These are phyloP conservation scores for Adansonia gregorii DNA, from an alignment of 441 rosid genomes.

Conservation along the genomic window DNA sequence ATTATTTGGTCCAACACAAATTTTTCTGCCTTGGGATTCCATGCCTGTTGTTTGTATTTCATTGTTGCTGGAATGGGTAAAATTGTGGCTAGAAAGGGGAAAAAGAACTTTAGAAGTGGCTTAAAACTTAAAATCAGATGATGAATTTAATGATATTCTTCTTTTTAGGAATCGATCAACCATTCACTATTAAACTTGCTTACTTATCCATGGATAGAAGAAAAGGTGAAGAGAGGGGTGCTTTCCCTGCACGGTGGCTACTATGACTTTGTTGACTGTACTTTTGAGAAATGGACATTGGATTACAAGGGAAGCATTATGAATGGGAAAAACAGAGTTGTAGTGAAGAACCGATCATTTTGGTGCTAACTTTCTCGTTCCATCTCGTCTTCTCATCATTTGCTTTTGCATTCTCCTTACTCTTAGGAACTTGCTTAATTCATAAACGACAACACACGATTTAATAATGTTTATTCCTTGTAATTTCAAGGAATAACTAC, in stretches of 20 bases:
- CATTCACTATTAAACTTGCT: constrained; percentile 72
- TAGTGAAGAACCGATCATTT: constrained; percentile 53
- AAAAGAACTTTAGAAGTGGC: background rate
- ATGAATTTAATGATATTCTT: background rate
- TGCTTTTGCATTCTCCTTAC: background rate
- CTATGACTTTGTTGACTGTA: constrained; percentile 74
- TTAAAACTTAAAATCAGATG: background rate
- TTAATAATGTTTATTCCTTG: constrained; percentile 1
- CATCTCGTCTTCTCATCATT: background rate
- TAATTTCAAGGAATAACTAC: background rate
- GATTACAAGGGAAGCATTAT: constrained; percentile 55
- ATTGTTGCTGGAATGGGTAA: background rate
- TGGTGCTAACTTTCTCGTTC: constrained; percentile 52
- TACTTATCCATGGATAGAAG: constrained; percentile 93
- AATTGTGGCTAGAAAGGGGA: background rate
- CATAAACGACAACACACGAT: background rate
- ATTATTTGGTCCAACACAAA: background rate
- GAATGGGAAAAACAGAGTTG: constrained; percentile 35
- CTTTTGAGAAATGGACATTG: constrained; percentile 92
- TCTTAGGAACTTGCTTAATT: background rate
- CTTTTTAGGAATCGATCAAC: constrained; percentile 68
- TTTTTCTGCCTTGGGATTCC: background rate
- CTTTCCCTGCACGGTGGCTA: constrained; percentile 87
- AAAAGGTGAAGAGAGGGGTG: constrained; percentile 62
- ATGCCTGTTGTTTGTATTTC: background rate